phyloP scores from a whole-genome alignment of 2,329 filamentous ascomycete genomes.

The Karstenula rhodostoma region DNA sequence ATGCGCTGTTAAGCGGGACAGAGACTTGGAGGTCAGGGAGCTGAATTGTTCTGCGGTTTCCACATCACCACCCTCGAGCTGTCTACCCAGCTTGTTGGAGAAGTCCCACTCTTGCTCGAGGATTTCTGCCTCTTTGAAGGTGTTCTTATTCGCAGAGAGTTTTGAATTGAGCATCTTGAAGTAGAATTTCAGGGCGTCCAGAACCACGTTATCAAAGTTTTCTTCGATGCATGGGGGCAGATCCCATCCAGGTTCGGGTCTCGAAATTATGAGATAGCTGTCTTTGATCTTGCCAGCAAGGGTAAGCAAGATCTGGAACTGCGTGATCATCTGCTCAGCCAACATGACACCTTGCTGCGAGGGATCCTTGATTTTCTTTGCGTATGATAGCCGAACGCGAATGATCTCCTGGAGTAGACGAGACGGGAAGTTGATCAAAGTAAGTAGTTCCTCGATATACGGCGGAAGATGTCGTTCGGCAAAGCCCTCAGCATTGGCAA shows the following conservation, averaged over 20 bases:
- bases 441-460: conserved; percentile 95
- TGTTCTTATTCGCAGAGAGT: conserved; percentile 95
- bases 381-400: conserved; percentile 87
- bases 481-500: conserved; percentile 84
- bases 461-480: conserved; percentile 89
- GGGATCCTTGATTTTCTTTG: conserved; percentile 93
- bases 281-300: conserved; percentile 93
- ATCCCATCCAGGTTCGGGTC: conserved; percentile 92
- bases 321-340: conserved; percentile 96
- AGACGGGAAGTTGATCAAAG: conserved; percentile 95
- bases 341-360: conserved; percentile 91
- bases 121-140: conserved; percentile 98
- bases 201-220: conserved; percentile 88
- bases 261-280: conserved; percentile 82
- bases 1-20: conserved; percentile 85
- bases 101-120: conserved; percentile 98
- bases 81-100: conserved; percentile 88
- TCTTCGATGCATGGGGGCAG: conserved; percentile 96
- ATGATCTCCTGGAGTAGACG: conserved; percentile 97
- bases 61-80: conserved; percentile 91
- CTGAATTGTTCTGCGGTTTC: conserved; percentile 98
- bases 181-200: conserved; percentile 96
- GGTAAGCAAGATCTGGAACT: conserved; percentile 92
- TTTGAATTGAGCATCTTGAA: conserved; percentile 99
- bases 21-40: conserved; percentile 89